These are phyloP conservation scores for Dipteronia dyeriana DNA, from an alignment of 345 rosid species.

Conservation along the genomic window DNA sequence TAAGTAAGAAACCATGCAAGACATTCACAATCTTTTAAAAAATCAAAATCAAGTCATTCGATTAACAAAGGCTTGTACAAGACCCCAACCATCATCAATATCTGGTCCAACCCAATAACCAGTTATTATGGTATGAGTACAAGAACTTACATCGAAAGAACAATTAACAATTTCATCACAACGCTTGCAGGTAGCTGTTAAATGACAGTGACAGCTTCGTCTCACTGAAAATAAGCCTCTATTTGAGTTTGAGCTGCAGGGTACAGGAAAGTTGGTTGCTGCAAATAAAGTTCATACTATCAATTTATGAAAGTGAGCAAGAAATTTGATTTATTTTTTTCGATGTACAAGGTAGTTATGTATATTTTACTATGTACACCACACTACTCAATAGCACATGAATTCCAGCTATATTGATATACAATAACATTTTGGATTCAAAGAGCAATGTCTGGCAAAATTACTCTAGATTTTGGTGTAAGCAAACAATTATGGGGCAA, in stretches of 20 bases:
- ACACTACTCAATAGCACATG: neutral
- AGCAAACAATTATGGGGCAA: neutral
- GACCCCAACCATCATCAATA: conserved; percentile 76
- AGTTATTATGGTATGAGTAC: conserved; percentile 31
- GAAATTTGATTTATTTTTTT: neutral
- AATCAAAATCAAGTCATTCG: conserved; percentile 38
- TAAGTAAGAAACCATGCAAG: conserved; percentile 1
- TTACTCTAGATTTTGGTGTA: neutral
- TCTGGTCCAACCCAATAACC: conserved; percentile 85
- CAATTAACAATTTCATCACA: conserved; percentile 34
- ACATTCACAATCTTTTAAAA: neutral
- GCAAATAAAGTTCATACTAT: conserved; percentile 24
- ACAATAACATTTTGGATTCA: neutral
- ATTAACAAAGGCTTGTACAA: conserved; percentile 56
- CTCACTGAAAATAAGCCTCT: conserved; percentile 23
- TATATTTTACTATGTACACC: neutral
- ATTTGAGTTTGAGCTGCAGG: conserved; percentile 25
- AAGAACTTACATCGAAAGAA: conserved; percentile 37
- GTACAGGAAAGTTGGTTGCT: conserved; percentile 30
- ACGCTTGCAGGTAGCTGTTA: conserved; percentile 15
- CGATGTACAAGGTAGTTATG: too few relatives aligned
- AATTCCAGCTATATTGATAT: neutral
- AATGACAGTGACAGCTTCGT: conserved; percentile 22
- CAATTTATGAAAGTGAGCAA: conserved; percentile 17
- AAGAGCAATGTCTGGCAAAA: neutral